Evolutionary conservation across 371 early-diverging fungal species (phyloP), one percentile per base, ranked within the genome.

Genomic region (Smittium culicis): DNA sequence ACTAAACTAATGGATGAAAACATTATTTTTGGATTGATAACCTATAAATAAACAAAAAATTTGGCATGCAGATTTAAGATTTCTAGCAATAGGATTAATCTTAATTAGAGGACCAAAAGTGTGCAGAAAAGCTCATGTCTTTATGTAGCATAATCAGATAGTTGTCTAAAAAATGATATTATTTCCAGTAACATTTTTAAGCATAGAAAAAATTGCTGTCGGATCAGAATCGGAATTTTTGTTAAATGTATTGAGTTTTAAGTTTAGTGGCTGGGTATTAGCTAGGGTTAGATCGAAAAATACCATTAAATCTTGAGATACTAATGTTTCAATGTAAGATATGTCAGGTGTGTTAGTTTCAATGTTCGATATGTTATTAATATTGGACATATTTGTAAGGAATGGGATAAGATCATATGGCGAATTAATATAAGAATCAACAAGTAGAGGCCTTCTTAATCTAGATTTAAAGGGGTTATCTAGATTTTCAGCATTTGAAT

Each of bases 81-180:
- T n/a, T n/a, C n/a, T n/a, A n/a, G n/a, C n/a, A n/a, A n/a, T n/a
- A n/a, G n/a, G n/a, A n/a, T n/a, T n/a, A n/a, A n/a, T n/a, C n/a
- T n/a, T n/a, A n/a, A n/a, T n/a, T n/a, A n/a, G n/a, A n/a, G n/a
- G n/a, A n/a, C n/a, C n/a, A n/a, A n/a, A n/a, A n/a, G n/a, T n/a
- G n/a, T n/a, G n/a, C n/a, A n/a, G n/a, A n/a, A n/a, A n/a, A n/a
- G n/a, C n/a, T n/a, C n/a, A n/a, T n/a, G n/a, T n/a, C n/a, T n/a
- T n/a, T n/a, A n/a, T n/a, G n/a, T n/a, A n/a, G n/a, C n/a, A n/a
- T n/a, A n/a, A n/a, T n/a, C n/a, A n/a, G n/a, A n/a, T n/a, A n/a
- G n/a, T n/a, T n/a, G 33, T 8, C n/a, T 63, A 33, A 63, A 63
- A n/a, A n/a, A 16, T 29, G n/a, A 59, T n/a, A 59, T 59, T 5